Evolutionary conservation across 2,329 filamentous ascomycete genomes (phyloP), one percentile per base, ranked within the genome.

Genomic region (Paecilomyces sp.): DNA sequence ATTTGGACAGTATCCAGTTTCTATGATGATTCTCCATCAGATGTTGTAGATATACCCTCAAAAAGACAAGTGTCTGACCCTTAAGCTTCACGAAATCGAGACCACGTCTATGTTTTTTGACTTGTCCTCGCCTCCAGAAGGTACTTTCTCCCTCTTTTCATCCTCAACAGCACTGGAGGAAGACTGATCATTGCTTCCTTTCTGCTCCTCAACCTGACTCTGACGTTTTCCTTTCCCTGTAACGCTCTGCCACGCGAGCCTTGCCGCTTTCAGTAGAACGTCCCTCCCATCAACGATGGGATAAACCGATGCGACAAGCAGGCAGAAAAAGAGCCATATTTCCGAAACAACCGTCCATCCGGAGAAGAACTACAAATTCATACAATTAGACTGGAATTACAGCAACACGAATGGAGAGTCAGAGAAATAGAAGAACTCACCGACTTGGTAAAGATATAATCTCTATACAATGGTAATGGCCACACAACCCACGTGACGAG

Each of bases 401-500:
- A 18, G 36, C 3, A 15, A 47, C 11, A 33, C 7, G 11, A 11
- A 7, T 11, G 31, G 11, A 33, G 7, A 33, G 31, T 2, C 8
- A 47, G n/a, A 47, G 36, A 47, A 28, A 41, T 28, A 6, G n/a
- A 33, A 6, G 3, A 33, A 56, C 7, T 15, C 50, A 60, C 56
- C 13, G 52, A 56, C 58, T 60, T 61, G 1, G 33, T 63, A 58
- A 66, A 65, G 55, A 66, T 65, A 25, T 60, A 66, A 60, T 65
- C 62, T 0, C 63, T 54, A 56, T 65, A 65, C 30, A 66, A 55
- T 2, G 64, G 64, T 57, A 66, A 52, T 11, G 63, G 64, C 64
- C 64, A 66, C 24, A 65, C 58, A 51, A 66, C 63, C 57, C 61
- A 61, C 12, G 62, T 65, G 25, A 64, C 61, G n/a, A 64, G 54